Base-by-base conservation (phyloP, 1,284 basidiomycete genomes). In the Meira miltonrushii region DNA sequence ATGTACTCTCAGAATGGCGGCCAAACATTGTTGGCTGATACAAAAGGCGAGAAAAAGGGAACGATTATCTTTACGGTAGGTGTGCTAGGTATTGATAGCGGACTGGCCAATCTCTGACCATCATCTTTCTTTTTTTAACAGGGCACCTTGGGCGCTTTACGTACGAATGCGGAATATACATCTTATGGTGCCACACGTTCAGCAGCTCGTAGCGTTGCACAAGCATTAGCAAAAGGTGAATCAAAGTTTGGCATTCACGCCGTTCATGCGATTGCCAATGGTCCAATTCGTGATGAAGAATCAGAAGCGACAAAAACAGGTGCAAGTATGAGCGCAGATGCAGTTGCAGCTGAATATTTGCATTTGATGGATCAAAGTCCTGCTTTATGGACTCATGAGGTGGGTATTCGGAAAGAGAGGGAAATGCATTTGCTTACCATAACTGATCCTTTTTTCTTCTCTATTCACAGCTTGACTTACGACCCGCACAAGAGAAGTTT, bases 221-320 rank as follows among this genome's bases (percentile, higher is more conserved):
- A 57, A 41, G 55, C 55, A 11, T 39, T 57, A 23, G 55, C 55
- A n/a, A 52, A 49, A 21, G 55, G 49, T 21, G 37, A 21, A 15
- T 46, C 40, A 12, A 39, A 52, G 13, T 46, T 56, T 19, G 55
- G 55, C 28, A 21, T 57, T 23, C 55, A 57, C 39, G 55, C 38
- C 8, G 55, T 57, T n/a, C 55, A 57, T 40, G 55, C 55, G 2
- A 33, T 57, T 39, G 44, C 44, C 47, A 57, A 57, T 57, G 55
- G 55, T 52, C 13, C 39, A 10, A 49, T 57, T 28, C 19, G 17
- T 37, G 28, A 57, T 53, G 33, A 57, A 47, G 55, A 49, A 5
- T 15, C 40, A 12, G 37, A 23, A 19, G 55, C 33, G n/a, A 49
- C 43, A 46, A 40, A 17, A 13, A 55, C 53, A 28, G 55, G 55